A percentile compares a stretch with the other conserved stretches of the same genome.
These are phyloP conservation scores for Lobosporangium transversale DNA, from an alignment of 192 early-diverging fungal genomes.

Conservation along the genomic window DNA sequence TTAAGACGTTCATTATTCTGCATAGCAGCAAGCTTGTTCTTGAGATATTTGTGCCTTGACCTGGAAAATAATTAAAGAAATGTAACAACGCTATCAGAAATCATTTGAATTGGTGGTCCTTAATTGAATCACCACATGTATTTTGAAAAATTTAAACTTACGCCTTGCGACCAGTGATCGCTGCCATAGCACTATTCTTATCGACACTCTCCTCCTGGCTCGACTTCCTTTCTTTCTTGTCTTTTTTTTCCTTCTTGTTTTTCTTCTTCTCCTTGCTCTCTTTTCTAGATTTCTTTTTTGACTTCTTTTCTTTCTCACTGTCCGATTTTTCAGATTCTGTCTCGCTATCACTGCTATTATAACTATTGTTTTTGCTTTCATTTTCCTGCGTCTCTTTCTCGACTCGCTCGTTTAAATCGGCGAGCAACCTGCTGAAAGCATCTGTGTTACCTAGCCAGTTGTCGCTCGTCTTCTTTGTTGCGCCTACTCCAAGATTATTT, in stretches of 20 bases:
- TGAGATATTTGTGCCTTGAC: conserved; percentile 59
- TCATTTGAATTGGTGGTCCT: neutral
- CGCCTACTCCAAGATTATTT: conserved; percentile 91
- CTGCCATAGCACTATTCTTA: conserved; percentile 23
- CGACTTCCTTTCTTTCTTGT: conserved; percentile 50
- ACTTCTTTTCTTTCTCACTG: conserved; percentile 51
- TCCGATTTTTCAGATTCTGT: conserved; percentile 29
- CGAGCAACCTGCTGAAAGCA: conserved; percentile 85
- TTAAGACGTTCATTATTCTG: conserved; percentile 58
- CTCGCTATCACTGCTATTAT: conserved; percentile 1
- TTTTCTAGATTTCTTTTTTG: conserved; percentile 27
- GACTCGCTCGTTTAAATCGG: conserved; percentile 75
- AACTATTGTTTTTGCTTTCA: conserved; percentile 36
- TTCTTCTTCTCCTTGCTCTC: conserved; percentile 38
- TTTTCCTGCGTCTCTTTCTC: conserved; percentile 52
- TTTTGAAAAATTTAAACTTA: conserved; percentile 31
- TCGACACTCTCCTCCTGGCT: conserved; percentile 48
- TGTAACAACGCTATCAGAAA: neutral
- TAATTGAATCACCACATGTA: neutral
- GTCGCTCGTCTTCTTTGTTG: conserved; percentile 83
- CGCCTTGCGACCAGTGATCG: conserved; percentile 59
- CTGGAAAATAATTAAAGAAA: neutral
- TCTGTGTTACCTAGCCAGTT: conserved; percentile 96
- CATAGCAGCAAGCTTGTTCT: conserved; percentile 60
- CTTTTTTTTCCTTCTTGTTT: conserved; percentile 59